Evolutionary conservation across 148 eudicot species (phyloP).

Genomic region (Limonium bicolor): DNA sequence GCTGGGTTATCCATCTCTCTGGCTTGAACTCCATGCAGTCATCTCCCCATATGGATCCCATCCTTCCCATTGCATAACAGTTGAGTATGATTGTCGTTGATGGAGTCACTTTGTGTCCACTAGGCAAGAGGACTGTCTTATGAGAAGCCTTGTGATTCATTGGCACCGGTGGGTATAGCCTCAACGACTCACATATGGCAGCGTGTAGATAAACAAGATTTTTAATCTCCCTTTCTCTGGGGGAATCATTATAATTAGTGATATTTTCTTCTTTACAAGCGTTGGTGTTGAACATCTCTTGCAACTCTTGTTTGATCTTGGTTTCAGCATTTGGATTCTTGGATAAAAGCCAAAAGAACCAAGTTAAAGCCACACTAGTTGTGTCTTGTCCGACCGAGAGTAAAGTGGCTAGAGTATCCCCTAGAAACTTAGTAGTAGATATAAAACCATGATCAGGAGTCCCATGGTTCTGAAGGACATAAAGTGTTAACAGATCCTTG

Average conservation of each 20-base stretch:
- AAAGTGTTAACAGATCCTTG: slow-evolving; percentile 26
- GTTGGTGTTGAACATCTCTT: neutral
- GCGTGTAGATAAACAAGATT: slow-evolving; percentile 13
- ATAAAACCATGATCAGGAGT: neutral
- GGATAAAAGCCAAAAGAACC: slow-evolving; percentile 17
- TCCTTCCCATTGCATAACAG: slow-evolving; percentile 14
- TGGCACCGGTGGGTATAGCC: slow-evolving; percentile 19
- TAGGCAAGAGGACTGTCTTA: slow-evolving; percentile 9
- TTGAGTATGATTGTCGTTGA: slow-evolving; percentile 3
- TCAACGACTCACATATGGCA: slow-evolving; percentile 11
- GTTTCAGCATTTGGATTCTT: slow-evolving; percentile 2
- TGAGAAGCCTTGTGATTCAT: slow-evolving; percentile 6
- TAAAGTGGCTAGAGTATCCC: slow-evolving; percentile 8
- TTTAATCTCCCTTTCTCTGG: neutral
- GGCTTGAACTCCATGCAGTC: slow-evolving; percentile 18
- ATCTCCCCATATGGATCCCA: slow-evolving; percentile 11
- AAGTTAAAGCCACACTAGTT: slow-evolving; percentile 8
- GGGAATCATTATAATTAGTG: neutral
- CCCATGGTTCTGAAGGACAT: slow-evolving; percentile 9
- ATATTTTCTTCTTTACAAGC: neutral
- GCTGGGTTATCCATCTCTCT: slow-evolving; percentile 14
- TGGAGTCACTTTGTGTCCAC: slow-evolving; percentile 10
- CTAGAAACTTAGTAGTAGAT: neutral
- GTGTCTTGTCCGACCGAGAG: slow-evolving; percentile 16
- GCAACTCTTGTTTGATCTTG: slow-evolving; percentile 9